Percentiles rank a stretch among this genome's conserved stretches.
phyloP scores from a whole-genome alignment of 768 basidiomycete species.

The Boletus pseudopeckii region DNA sequence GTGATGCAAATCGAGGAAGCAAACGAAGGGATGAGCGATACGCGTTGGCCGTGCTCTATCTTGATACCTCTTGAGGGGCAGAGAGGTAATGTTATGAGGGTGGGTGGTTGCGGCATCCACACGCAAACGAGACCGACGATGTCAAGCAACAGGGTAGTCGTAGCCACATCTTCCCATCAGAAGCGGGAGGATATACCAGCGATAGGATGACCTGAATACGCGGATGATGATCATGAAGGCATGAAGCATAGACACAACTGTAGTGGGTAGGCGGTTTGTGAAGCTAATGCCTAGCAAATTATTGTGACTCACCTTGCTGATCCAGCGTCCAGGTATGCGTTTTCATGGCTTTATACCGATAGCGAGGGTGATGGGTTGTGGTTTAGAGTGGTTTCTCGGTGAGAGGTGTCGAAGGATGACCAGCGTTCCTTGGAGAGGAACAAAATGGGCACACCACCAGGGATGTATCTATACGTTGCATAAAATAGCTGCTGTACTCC shows the following conservation, averaged over 20 bases:
- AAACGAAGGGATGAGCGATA: conserved; percentile 9
- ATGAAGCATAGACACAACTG: neutral
- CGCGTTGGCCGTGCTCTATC: neutral
- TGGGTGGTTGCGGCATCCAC: neutral
- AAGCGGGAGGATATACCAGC: neutral
- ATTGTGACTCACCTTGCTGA: neutral
- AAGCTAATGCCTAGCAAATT: too few relatives aligned
- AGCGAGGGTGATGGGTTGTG: neutral
- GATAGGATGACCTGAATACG: conserved; percentile 1
- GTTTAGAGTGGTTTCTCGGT: neutral
- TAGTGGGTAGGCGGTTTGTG: neutral
- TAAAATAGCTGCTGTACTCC: neutral
- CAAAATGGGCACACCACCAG: neutral
- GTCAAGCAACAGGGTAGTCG: neutral
- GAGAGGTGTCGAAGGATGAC: neutral
- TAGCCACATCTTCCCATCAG: conserved; percentile 4
- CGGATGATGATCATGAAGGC: neutral
- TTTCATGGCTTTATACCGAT: neutral
- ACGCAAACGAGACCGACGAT: neutral
- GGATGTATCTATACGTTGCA: neutral
- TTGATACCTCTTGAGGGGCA: neutral
- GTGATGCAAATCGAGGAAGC: conserved; percentile 13
- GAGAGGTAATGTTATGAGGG: conserved; percentile 1
- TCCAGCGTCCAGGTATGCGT: neutral
- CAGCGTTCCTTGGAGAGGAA: too few relatives aligned